Conservation (phyloP, 352 stramenopile genomes). For the Blastocystis sp. region DNA sequence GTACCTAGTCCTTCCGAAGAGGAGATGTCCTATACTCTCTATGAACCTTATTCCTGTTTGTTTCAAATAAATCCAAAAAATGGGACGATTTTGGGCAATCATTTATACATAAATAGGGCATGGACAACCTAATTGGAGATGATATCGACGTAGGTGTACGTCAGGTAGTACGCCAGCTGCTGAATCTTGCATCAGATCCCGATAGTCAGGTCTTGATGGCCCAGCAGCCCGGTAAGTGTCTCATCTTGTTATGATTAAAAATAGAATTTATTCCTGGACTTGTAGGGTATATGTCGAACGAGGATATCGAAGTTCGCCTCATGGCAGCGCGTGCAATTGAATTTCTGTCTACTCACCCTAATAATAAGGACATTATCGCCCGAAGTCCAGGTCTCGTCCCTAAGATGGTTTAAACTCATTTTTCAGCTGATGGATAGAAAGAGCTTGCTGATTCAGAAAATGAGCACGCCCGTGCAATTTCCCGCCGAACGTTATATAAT, state of each 20-base stretch:
- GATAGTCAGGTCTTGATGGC: slow-evolving; percentile 56
- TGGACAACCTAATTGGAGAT: slow-evolving; percentile 49
- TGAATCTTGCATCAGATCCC: slow-evolving; percentile 54
- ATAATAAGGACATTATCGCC: slow-evolving; percentile 3
- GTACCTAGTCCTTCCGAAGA: not conserved
- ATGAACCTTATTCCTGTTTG: not conserved
- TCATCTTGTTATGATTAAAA: not conserved
- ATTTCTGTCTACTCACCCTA: slow-evolving; percentile 53
- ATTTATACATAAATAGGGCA: not conserved
- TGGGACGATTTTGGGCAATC: not conserved
- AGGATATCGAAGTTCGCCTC: slow-evolving; percentile 18
- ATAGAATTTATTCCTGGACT: slow-evolving; percentile 51
- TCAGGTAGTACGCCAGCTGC: slow-evolving; percentile 26
- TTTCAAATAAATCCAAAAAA: not conserved
- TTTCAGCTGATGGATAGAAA: slow-evolving; percentile 10
- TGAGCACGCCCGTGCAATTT: slow-evolving; percentile 34
- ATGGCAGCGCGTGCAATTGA: slow-evolving; percentile 43
- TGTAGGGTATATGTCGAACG: slow-evolving; percentile 33
- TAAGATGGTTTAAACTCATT: slow-evolving; percentile 17
- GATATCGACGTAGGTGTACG: slow-evolving; percentile 25
- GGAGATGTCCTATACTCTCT: not conserved
- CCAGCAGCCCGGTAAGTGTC: not conserved
- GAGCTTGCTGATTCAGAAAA: slow-evolving; percentile 39
- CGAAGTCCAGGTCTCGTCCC: not conserved
- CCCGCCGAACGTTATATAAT: slow-evolving; percentile 46